Evolutionary conservation across 2,329 filamentous ascomycete species (phyloP).

Genomic region (Ophiostoma quercus): DNA sequence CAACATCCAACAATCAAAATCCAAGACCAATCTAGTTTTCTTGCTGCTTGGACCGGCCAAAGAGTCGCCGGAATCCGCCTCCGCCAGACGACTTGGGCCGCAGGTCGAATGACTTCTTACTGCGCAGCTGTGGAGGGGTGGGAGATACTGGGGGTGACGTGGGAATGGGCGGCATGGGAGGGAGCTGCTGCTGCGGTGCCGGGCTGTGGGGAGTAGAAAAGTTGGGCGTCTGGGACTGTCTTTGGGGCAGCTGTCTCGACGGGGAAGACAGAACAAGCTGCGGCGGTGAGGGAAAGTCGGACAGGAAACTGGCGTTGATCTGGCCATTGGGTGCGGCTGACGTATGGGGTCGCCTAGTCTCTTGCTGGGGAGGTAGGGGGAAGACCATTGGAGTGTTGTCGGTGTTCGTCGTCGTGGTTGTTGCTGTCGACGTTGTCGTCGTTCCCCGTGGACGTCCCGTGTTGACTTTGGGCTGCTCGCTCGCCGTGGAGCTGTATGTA

Average conservation of each 20-base stretch:
- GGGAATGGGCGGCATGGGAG: background rate
- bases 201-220: background rate
- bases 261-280: constrained; percentile 7
- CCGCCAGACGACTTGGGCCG: constrained; percentile 25
- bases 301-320: background rate
- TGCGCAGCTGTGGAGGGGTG: constrained; percentile 20
- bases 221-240: constrained; percentile 4
- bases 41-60: constrained; percentile 23
- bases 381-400: constrained; percentile 5
- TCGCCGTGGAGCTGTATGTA: background rate
- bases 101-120: constrained; percentile 22
- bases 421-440: background rate
- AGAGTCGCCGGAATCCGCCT: constrained; percentile 27
- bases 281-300: constrained; percentile 11
- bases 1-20: background rate
- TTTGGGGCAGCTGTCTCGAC: background rate
- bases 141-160: constrained; percentile 17
- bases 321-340: background rate
- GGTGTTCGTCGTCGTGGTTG: background rate
- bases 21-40: background rate
- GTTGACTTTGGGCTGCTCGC: background rate
- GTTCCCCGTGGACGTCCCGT: constrained; percentile 1
- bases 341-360: constrained; percentile 2
- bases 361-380: constrained; percentile 3
- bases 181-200: background rate